Evolutionary conservation across 2,329 filamentous ascomycete species (phyloP), one percentile per base, ranked within the genome.

Genomic region (Gliomastix tumulicola): DNA sequence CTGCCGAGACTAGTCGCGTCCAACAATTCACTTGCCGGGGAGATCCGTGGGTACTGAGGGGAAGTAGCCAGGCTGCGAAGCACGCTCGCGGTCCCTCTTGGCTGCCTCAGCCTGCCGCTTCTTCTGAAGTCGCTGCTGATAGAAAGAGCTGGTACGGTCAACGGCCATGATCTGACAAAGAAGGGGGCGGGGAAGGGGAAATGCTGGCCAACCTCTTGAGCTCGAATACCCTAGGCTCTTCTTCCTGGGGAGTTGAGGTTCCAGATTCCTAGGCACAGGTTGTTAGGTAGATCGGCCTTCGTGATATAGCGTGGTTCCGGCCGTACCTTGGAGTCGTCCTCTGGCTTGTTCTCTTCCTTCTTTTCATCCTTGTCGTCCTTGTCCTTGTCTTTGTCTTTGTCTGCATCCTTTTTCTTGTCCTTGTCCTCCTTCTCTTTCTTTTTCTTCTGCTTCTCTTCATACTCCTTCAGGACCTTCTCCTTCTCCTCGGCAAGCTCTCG

Each of bases 61-160:
- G 52, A 97, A 97, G 41, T 84, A 76, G 19, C 72, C 76, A 2
- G 88, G 85, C 52, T 88, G 83, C 44, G 77, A 82, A 41, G 94
- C 59, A 31, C 88, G 77, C 56, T 96, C 87, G 30, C 82, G 78
- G 51, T 90, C 92, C 36, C 84, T 72, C 59, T 81, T 94, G 10
- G 88, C 84, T 5, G 54, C 50, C 30, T 63, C 62, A 2, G 48
- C 50, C 27, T 65, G 59, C 11, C 62, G 51, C 53, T 88, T 82
- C 54, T 83, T 84, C 55, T 88, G 79, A 35, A 95, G 56, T 13
- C 92, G 79, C 65, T 88, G 86, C 48, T 90, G 83, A 55, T 88
- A 94, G 60, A 98, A 95, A 19, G 79, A 74, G 49, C 87, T 92
- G 30, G n/a, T 7, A 21, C 10, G 17, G 15, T 35, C 18, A n/a